These are phyloP conservation scores for Neofusicoccum parvum DNA, from an alignment of 2,329 filamentous ascomycete species.

Conservation along the genomic window DNA sequence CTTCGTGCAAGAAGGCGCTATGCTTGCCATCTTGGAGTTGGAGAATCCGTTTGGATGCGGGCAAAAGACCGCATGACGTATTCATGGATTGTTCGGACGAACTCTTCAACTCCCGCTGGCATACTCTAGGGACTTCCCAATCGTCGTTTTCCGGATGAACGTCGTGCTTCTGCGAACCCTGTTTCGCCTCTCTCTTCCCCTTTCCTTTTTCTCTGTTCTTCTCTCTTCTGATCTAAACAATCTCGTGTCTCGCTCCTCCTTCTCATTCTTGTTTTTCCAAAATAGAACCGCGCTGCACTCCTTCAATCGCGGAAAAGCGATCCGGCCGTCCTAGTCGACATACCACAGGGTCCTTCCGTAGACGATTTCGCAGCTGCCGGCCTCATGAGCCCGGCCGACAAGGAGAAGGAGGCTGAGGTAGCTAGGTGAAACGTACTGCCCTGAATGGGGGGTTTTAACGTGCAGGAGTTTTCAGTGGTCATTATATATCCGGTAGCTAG, in stretches of 20 bases:
- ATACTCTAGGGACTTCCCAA: too few relatives aligned
- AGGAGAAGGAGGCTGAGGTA: background rate
- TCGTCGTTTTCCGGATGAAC: too few relatives aligned
- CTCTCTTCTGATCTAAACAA: background rate
- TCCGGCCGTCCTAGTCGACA: slow-evolving; percentile 49
- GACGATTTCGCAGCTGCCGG: slow-evolving; percentile 46
- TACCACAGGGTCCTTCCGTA: slow-evolving; percentile 46
- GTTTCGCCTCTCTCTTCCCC: background rate
- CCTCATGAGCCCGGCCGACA: background rate
- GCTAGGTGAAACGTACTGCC: background rate
- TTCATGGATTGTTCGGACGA: too few relatives aligned
- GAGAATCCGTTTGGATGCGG: too few relatives aligned
- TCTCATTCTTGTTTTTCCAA: background rate
- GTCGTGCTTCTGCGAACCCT: background rate
- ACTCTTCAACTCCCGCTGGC: too few relatives aligned
- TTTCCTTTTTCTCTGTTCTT: background rate
- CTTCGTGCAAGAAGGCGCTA: too few relatives aligned
- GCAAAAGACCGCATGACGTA: too few relatives aligned
- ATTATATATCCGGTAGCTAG: background rate
- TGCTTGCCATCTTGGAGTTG: too few relatives aligned
- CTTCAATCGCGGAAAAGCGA: slow-evolving; percentile 42
- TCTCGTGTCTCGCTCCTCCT: background rate
- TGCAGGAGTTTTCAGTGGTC: too few relatives aligned
- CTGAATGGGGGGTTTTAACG: too few relatives aligned
- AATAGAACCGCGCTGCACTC: slow-evolving; percentile 42